Conservation (phyloP, 768 basidiomycete genomes). For the Sistotremastrum suecicum region DNA sequence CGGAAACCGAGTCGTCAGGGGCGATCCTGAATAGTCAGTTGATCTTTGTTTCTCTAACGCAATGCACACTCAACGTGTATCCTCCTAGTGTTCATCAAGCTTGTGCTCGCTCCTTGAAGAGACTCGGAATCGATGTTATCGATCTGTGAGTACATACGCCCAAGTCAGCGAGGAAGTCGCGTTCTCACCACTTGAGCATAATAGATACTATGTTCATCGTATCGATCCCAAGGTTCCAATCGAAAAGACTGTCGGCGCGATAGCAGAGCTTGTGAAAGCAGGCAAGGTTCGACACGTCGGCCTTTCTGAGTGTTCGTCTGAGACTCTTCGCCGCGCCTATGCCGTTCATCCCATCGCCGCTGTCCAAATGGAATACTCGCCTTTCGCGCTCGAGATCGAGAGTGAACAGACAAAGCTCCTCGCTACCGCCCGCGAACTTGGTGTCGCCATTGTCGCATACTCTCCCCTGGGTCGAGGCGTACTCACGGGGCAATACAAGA, state of each 20-base stretch:
- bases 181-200: too few species aligned
- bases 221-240: conserved; percentile 20
- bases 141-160: conserved; percentile 6
- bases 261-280: conserved; percentile 35
- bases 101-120: conserved; percentile 8
- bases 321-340: conserved; percentile 34
- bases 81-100: conserved; percentile 10
- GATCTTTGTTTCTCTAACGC: conserved; percentile 1
- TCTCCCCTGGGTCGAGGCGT: conserved; percentile 39
- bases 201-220: conserved; percentile 18
- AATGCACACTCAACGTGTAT: conserved; percentile 2
- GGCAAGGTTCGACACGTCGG: conserved; percentile 39
- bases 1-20: conserved; percentile 8
- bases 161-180: too few species aligned
- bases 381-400: conserved; percentile 35
- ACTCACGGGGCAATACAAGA: conserved; percentile 31
- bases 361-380: conserved; percentile 37
- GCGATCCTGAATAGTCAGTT: neutral
- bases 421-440: conserved; percentile 32
- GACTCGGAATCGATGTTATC: conserved; percentile 12
- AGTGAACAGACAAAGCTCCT: conserved; percentile 26
- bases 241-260: conserved; percentile 28
- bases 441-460: conserved; percentile 35
- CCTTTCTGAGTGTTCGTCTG: conserved; percentile 34
- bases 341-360: conserved; percentile 36